phyloP scores from a whole-genome alignment of 208 protist genomes.

The Crithidia acanthocephali region DNA sequence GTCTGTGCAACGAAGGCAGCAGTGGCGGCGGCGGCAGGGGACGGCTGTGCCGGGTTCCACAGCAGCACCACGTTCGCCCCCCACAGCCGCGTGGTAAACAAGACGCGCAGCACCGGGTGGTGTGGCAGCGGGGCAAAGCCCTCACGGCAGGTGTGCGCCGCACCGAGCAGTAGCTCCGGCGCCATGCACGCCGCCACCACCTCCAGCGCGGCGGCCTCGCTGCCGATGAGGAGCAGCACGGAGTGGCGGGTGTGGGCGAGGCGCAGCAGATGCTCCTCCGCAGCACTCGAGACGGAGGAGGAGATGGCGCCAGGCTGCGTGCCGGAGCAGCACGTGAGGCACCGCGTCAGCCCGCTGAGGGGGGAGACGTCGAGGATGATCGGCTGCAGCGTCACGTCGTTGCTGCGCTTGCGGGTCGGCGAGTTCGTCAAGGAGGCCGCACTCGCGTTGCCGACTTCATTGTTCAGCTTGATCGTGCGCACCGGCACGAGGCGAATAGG shows the following conservation, averaged over 20 bases:
- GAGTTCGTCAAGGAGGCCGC: constrained; percentile 10
- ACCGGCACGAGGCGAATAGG: constrained; percentile 44
- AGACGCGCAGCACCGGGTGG: constrained; percentile 44
- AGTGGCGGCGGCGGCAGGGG: constrained; percentile 5
- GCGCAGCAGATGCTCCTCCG: constrained; percentile 68
- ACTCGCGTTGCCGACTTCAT: constrained; percentile 30
- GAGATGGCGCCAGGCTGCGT: constrained; percentile 21
- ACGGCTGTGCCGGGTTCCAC: constrained; percentile 38
- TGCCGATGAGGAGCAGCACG: constrained; percentile 77
- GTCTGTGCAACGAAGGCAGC: constrained; percentile 4
- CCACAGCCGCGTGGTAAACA: constrained; percentile 74
- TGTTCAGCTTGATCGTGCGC: constrained; percentile 58
- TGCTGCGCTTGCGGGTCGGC: constrained; percentile 7
- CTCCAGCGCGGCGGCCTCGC: constrained; percentile 41
- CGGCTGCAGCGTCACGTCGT: constrained; percentile 47
- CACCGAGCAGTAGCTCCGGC: constrained; percentile 54
- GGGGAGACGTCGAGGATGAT: constrained; percentile 78
- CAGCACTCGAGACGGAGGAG: constrained; percentile 37
- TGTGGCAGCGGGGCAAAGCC: constrained; percentile 45
- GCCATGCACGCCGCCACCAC: constrained; percentile 37
- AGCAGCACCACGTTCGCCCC: constrained; percentile 68
- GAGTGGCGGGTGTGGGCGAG: constrained; percentile 60
- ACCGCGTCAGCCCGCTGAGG: constrained; percentile 38
- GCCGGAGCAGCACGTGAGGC: constrained; percentile 47
- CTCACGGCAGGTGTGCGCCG: constrained; percentile 25